Evolutionary conservation across 2,329 filamentous ascomycete genomes (phyloP).

Genomic region (Endoconidiophora laricicola): DNA sequence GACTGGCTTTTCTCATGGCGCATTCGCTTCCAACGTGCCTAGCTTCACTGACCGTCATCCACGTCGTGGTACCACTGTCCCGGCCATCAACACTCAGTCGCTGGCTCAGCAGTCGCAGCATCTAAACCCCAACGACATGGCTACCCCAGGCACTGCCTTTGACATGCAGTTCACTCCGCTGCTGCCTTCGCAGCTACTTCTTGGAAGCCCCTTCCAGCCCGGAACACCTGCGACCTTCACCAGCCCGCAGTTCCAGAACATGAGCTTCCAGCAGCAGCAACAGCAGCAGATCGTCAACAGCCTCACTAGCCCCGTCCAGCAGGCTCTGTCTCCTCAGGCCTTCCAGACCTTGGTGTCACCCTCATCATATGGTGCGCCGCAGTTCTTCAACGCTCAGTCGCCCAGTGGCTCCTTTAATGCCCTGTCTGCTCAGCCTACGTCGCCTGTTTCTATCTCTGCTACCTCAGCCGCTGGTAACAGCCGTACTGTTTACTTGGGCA

Average conservation of each 20-base stretch:
- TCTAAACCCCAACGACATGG: constrained; percentile 50
- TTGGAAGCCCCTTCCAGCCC: constrained; percentile 92
- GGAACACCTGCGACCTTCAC: constrained; percentile 80
- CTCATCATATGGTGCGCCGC: constrained; percentile 63
- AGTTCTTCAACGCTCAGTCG: constrained; percentile 75
- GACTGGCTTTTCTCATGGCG: constrained; percentile 83
- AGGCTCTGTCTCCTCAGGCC: constrained; percentile 61
- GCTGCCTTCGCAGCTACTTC: constrained; percentile 80
- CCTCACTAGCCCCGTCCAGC: constrained; percentile 58
- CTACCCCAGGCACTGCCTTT: constrained; percentile 73
- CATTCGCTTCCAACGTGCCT: constrained; percentile 72
- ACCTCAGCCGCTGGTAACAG: constrained; percentile 78
- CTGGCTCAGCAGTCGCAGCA: constrained; percentile 27
- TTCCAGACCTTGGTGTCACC: constrained; percentile 80
- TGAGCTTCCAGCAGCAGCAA: constrained; percentile 54
- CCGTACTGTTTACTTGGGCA: constrained; percentile 91
- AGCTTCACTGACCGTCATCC: constrained; percentile 79
- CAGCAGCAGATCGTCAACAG: constrained; percentile 40
- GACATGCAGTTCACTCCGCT: constrained; percentile 98
- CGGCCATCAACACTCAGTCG: constrained; percentile 76
- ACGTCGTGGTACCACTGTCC: constrained; percentile 65
- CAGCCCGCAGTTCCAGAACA: constrained; percentile 79
- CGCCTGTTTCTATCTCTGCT: constrained; percentile 60
- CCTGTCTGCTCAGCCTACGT: constrained; percentile 44
- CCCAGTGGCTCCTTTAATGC: constrained; percentile 61